Evolutionary conservation across 1,139 yeast genomes (phyloP).

Genomic region (Nadsonia commutata): DNA sequence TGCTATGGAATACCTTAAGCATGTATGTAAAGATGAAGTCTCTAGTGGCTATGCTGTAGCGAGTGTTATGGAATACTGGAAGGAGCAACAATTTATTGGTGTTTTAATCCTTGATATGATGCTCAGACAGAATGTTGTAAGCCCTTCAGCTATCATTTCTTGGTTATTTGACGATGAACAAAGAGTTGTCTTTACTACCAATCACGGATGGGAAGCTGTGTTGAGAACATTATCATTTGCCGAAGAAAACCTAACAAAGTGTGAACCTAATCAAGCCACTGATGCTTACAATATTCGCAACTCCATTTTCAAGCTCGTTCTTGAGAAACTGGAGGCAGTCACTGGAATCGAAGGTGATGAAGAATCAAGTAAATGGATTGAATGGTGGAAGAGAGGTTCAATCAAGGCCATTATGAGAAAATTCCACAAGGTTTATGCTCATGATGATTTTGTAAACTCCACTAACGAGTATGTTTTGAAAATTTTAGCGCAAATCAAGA

Average conservation of each 20-base stretch:
- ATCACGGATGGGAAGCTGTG: conserved; percentile 15
- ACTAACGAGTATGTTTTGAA: neutral
- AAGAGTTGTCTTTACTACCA: conserved; percentile 8
- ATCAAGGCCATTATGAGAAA: conserved; percentile 10
- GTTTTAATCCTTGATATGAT: conserved; percentile 54
- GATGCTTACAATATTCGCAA: conserved; percentile 1
- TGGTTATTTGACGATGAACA: conserved; percentile 7
- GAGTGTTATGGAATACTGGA: conserved; percentile 67
- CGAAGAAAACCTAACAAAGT: neutral
- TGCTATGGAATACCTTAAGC: conserved; percentile 37
- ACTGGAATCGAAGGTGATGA: neutral
- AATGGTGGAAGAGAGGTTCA: conserved; percentile 9
- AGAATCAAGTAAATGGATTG: conserved; percentile 6
- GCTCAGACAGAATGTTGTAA: conserved; percentile 27
- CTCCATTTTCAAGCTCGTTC: conserved; percentile 1
- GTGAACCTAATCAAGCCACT: neutral
- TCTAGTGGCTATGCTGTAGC: conserved; percentile 20
- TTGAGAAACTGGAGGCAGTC: neutral
- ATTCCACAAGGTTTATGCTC: conserved; percentile 12
- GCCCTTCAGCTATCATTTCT: conserved; percentile 10
- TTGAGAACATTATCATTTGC: conserved; percentile 9
- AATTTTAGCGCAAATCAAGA: neutral
- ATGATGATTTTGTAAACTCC: neutral
- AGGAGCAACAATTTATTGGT: conserved; percentile 68
- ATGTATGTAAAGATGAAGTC: conserved; percentile 23